Evolutionary conservation across 352 stramenopile genomes (phyloP), one percentile per base, ranked within the genome.

Genomic region (Pythium scleroteichum): DNA sequence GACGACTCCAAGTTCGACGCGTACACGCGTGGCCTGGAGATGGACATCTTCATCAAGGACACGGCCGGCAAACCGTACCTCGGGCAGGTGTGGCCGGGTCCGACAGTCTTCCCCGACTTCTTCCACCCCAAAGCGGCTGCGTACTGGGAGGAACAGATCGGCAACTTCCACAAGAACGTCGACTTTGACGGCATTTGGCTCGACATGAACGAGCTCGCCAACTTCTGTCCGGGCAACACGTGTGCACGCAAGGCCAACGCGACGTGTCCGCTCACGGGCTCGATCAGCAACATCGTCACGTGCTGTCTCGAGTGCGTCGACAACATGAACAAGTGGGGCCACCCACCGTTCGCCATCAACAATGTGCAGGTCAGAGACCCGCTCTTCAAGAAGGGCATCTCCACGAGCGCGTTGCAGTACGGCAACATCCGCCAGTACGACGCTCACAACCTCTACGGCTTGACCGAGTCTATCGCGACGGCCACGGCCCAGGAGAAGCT

Each of bases 151-250:
- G 68, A 87, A 44, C 79, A 93, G 59, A 62, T 94, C 24, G 32
- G 53, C 13, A 68, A 69, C 0, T 82, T 88, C 64, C 66, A 90
- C 69, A 70, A 85, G 20, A 69, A 41, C 5, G 42, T 81, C n/a
- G 29, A 51, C 1, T 90, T 79, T 40, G 85, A 96, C 45, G 84
- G 87, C 19, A 58, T 94, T 7, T 94, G 87, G 87, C 87, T 96
- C 53, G 87, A 96, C 65, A 96, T 96, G 87, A 96, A 96, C 67
- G 87, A 96, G 47, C 62, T 90, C 2, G 79, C 81, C 10, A 92
- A 89, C 64, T 93, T 95, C 41, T 92, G 79, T 44, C 69, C 70
- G 3, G 81, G 80, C 4, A 72, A 56, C 1, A 59, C 27, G 19
- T 87, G 77, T 47, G 62, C 64, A 3, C 76, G 75, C 26, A 58